These are phyloP conservation scores for Ramaria sp. DNA, from an alignment of 768 basidiomycete species.

Conservation along the genomic window DNA sequence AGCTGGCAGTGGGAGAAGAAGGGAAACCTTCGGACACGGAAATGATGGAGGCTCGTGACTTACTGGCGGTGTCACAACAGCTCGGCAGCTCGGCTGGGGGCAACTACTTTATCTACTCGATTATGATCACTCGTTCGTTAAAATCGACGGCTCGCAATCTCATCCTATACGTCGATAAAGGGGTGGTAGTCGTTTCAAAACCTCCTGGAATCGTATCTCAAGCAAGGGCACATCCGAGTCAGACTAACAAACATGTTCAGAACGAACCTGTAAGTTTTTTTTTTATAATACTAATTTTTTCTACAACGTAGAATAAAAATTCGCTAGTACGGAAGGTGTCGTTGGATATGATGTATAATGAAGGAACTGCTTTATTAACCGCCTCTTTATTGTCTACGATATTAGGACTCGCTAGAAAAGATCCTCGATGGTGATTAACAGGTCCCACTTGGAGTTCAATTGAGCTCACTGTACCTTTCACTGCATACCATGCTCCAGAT, in stretches of 20 bases:
- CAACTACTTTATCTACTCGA: no score
- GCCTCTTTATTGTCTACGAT: not conserved
- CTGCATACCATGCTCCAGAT: conserved; percentile 13
- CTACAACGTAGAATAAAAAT: not conserved
- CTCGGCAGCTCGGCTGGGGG: no score
- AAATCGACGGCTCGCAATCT: not conserved
- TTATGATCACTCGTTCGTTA: no score
- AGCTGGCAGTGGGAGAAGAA: no score
- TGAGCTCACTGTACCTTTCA: not conserved
- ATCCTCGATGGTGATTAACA: conserved; percentile 9
- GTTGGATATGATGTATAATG: no score
- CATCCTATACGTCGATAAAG: conserved; percentile 40
- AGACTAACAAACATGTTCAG: no score
- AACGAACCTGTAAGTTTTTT: conserved; percentile 11
- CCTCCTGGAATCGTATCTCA: conserved; percentile 50
- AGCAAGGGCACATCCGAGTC: conserved; percentile 12
- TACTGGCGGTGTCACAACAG: no score
- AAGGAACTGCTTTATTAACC: no score
- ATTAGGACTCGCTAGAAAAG: conserved; percentile 20
- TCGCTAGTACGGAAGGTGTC: not conserved
- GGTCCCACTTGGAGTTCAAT: not conserved
- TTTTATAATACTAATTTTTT: not conserved
- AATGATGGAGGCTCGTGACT: no score
- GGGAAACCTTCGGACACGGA: no score
- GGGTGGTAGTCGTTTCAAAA: conserved; percentile 48